Evolutionary conservation across 2,329 filamentous ascomycete genomes (phyloP).

Genomic region (Dryadomyces quercivorus): DNA sequence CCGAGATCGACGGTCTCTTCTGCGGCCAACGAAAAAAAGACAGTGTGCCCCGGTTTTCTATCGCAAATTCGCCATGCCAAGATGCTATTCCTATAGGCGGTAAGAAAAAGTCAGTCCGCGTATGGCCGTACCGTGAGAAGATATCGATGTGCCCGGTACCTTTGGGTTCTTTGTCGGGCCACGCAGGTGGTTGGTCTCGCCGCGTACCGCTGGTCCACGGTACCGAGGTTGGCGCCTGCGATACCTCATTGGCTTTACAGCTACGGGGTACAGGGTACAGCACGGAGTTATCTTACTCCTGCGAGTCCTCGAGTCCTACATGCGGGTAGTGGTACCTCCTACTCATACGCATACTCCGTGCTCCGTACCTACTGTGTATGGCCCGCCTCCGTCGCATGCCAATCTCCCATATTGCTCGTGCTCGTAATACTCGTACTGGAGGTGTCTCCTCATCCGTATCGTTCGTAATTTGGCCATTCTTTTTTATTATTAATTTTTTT

Average conservation of each 20-base stretch:
- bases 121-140: too few relatives aligned
- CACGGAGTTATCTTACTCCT: not conserved
- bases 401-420: not conserved
- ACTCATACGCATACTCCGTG: not conserved
- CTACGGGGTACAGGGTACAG: not conserved
- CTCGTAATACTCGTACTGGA: not conserved
- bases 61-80: not conserved
- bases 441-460: not conserved
- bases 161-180: too few relatives aligned
- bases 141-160: not conserved
- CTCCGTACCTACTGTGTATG: too few relatives aligned
- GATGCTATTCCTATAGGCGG: not conserved
- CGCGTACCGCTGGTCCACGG: too few relatives aligned
- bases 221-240: too few relatives aligned
- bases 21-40: not conserved
- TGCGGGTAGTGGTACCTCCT: not conserved
- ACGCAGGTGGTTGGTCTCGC: too few relatives aligned
- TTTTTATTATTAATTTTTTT: too few relatives aligned
- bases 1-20: not conserved
- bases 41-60: slow-evolving; percentile 1
- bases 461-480: not conserved
- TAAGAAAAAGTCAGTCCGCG: not conserved
- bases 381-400: not conserved
- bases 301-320: not conserved
- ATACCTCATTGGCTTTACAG: not conserved